Evolutionary conservation across 2,329 filamentous ascomycete genomes (phyloP).

Genomic region (Ceratocystis albifundus): DNA sequence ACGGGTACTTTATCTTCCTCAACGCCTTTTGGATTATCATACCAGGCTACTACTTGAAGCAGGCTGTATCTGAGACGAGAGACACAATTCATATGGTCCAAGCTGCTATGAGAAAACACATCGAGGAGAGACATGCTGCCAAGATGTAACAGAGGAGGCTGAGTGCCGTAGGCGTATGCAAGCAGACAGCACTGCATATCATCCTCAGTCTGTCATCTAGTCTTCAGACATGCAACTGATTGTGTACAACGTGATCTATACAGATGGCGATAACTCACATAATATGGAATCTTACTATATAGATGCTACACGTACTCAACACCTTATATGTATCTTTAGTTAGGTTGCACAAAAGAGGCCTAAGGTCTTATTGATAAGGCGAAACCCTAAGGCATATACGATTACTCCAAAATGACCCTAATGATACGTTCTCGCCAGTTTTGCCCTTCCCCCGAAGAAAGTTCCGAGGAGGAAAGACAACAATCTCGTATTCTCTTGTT

Average conservation of each 20-base stretch:
- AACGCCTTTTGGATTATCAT: conserved; percentile 46
- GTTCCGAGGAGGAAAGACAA: neutral
- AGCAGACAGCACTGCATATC: too few relatives aligned
- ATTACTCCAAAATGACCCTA: neutral
- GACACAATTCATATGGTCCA: conserved; percentile 18
- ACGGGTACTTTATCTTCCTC: conserved; percentile 41
- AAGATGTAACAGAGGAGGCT: conserved; percentile 1
- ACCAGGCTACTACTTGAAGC: conserved; percentile 31
- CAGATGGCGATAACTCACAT: too few relatives aligned
- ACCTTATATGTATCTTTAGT: neutral
- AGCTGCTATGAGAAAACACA: conserved; percentile 9
- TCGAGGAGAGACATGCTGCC: neutral
- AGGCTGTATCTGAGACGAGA: conserved; percentile 27
- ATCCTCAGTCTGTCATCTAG: too few relatives aligned
- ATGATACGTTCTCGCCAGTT: neutral
- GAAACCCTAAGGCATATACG: neutral
- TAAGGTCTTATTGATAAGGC: neutral
- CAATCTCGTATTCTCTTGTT: neutral
- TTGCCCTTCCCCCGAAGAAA: conserved; percentile 2
- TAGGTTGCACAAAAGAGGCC: neutral
- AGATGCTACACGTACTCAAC: neutral
- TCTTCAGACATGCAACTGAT: too few relatives aligned
- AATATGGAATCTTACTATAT: too few relatives aligned
- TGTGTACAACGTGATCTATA: too few relatives aligned
- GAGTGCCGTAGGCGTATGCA: too few relatives aligned